These are phyloP conservation scores for Chenopodium suecicum DNA, from an alignment of 148 eudicot species.

Conservation along the genomic window DNA sequence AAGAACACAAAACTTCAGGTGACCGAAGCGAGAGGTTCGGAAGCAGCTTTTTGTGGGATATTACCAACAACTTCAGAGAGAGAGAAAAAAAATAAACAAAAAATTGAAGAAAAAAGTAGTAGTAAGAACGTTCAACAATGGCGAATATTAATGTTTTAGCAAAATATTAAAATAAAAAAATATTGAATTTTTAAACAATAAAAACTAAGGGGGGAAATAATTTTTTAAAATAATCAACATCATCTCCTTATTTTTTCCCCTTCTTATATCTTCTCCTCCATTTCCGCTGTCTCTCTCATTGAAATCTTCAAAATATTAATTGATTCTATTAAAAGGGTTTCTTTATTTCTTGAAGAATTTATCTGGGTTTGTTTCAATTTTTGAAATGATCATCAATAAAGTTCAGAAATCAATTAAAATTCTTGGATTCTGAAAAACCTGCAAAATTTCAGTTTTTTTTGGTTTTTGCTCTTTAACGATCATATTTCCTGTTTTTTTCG, in stretches of 20 bases:
- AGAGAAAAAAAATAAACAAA: neutral
- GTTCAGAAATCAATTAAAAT: neutral
- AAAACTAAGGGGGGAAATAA: neutral
- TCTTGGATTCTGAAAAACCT: neutral
- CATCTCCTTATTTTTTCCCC: neutral
- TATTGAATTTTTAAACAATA: too few relatives aligned
- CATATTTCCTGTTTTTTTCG: neutral
- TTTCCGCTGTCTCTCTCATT: conserved; percentile 9
- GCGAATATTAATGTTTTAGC: conserved; percentile 17
- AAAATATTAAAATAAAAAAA: neutral
- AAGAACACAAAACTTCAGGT: conserved; percentile 24
- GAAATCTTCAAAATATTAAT: neutral
- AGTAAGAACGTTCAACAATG: conserved; percentile 33
- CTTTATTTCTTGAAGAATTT: conserved; percentile 1
- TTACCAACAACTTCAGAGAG: conserved; percentile 22
- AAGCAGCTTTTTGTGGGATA: conserved; percentile 21
- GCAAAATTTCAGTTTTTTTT: neutral
- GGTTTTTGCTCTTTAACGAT: conserved; percentile 16
- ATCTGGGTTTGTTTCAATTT: conserved; percentile 27
- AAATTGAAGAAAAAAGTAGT: neutral
- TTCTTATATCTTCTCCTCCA: conserved; percentile 14
- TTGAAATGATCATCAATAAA: conserved; percentile 12
- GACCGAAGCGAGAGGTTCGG: conserved; percentile 39
- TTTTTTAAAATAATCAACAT: conserved; percentile 11
- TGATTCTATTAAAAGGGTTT: conserved; percentile 22